Evolutionary conservation across 2,329 filamentous ascomycete species (phyloP), one percentile per base, ranked within the genome.

Genomic region (Venturia carpophila): DNA sequence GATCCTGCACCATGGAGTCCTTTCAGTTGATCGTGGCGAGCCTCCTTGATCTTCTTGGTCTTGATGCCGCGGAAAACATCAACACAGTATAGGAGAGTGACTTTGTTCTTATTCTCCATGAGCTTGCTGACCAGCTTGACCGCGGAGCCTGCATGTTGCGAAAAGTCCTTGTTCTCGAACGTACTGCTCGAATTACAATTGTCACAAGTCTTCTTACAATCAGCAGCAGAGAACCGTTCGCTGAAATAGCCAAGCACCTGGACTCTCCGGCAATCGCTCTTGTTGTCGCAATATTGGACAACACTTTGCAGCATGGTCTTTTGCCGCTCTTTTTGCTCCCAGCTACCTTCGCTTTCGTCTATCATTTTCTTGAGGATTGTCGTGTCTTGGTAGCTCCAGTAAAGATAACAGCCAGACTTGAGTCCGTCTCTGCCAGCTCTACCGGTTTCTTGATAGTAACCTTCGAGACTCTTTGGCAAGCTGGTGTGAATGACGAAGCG

Each of bases 381-480:
- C 63, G 89, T 87, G 73, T 99, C 94, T 67, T 79, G 83, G 71
- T 91, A 96, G 56, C 86, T 85, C 71, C 94, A 99, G 76, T 88
- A 97, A 17, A 99, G 83, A 73, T 92, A 94, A 77, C 94, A 99
- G 66, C 89, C 87, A 7, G 94, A 97, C 24, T 83, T 83, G 69
- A 91, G 86, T 10, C 93, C 93, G 74, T 99, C 94, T 73, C 94
- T 86, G 7, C 94, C 94, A 66, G 95, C 94, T 70, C 94, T 89
- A 1, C 94, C 94, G 56, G 94, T 99, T 75, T 99, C 94, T 74
- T 99, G 94, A 72, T 99, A 99, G 75, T 99, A 99, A 0, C 94
- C 94, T 77, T 99, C 94, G 64, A 99, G 79, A 71, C 91, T 97
- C 76, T 99, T 97, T 1, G 94, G 94, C 6, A 99, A 82, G 55